Conservation (phyloP, 1,139 yeast species). For the Yamadazyma atmosphaerica region DNA sequence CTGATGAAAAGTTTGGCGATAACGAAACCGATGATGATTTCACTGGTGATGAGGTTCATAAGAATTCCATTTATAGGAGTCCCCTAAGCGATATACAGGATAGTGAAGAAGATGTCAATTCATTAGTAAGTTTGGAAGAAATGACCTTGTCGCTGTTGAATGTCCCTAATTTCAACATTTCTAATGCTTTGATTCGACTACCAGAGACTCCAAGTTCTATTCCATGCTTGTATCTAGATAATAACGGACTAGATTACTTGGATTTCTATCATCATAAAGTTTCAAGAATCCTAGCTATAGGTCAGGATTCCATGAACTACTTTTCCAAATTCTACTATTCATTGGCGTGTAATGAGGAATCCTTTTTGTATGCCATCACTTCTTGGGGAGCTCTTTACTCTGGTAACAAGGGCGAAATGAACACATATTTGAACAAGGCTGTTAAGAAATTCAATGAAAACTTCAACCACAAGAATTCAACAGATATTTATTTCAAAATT, state of each 20-base stretch:
- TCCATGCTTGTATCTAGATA: slow-evolving; percentile 16
- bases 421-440: slow-evolving; percentile 21
- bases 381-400: slow-evolving; percentile 41
- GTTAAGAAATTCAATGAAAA: slow-evolving; percentile 9
- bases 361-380: slow-evolving; percentile 42
- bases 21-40: neutral
- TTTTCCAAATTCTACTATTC: slow-evolving; percentile 42
- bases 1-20: neutral
- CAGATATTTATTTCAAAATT: slow-evolving; percentile 10
- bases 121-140: neutral
- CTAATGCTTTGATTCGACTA: too few relatives aligned
- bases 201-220: slow-evolving; percentile 6
- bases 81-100: too few relatives aligned
- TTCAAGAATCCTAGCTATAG: slow-evolving; percentile 21
- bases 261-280: slow-evolving; percentile 21
- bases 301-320: slow-evolving; percentile 42
- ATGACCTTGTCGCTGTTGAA: neutral
- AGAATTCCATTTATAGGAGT: too few relatives aligned
- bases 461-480: slow-evolving; percentile 3
- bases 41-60: too few relatives aligned
- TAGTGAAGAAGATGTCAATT: neutral
- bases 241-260: slow-evolving; percentile 17
- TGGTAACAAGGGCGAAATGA: slow-evolving; percentile 21
- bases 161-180: too few relatives aligned
- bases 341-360: slow-evolving; percentile 40